Percentiles rank a stretch among this genome's conserved stretches.
phyloP scores from a whole-genome alignment of 305 asterid species.

The Andrographis paniculata region DNA sequence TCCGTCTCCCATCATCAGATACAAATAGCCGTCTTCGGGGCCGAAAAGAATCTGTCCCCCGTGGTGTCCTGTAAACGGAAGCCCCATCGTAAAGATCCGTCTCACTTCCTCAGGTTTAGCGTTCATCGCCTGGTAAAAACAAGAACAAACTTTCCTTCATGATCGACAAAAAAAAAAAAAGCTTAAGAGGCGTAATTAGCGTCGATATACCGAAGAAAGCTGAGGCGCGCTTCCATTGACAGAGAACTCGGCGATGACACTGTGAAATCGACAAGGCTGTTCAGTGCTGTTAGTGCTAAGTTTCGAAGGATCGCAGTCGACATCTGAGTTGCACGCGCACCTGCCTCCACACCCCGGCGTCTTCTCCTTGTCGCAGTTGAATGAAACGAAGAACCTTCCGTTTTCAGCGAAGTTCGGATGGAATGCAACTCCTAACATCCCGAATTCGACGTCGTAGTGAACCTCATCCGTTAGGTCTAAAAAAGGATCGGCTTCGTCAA shows the following conservation, averaged over 20 bases:
- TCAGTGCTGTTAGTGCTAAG: conserved; percentile 51
- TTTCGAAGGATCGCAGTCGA: conserved; percentile 70
- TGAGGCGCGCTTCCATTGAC: conserved; percentile 47
- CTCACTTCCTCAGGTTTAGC: conserved; percentile 77
- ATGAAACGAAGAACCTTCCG: conserved; percentile 78
- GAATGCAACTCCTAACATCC: conserved; percentile 71
- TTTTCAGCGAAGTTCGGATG: conserved; percentile 64
- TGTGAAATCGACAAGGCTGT: conserved; percentile 69
- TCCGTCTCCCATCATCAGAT: conserved; percentile 98
- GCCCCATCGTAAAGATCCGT: conserved; percentile 89
- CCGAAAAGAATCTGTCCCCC: conserved; percentile 95
- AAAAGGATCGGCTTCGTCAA: conserved; percentile 53
- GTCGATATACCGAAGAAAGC: conserved; percentile 44
- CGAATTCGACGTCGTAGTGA: conserved; percentile 60
- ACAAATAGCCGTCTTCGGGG: conserved; percentile 71
- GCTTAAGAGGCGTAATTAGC: background rate
- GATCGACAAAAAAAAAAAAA: conserved; percentile 1
- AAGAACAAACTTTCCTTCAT: conserved; percentile 4
- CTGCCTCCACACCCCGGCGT: conserved; percentile 74
- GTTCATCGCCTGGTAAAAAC: conserved; percentile 42
- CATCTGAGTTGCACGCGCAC: conserved; percentile 88
- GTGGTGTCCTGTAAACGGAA: conserved; percentile 71
- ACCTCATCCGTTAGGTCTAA: conserved; percentile 78
- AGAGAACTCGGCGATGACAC: conserved; percentile 69
- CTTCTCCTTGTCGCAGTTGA: conserved; percentile 67